A percentile compares a stretch with the other conserved stretches of the same genome.
Conservation (phyloP, 495 filamentous ascomycete species). For the Aspergillus homomorphus region DNA sequence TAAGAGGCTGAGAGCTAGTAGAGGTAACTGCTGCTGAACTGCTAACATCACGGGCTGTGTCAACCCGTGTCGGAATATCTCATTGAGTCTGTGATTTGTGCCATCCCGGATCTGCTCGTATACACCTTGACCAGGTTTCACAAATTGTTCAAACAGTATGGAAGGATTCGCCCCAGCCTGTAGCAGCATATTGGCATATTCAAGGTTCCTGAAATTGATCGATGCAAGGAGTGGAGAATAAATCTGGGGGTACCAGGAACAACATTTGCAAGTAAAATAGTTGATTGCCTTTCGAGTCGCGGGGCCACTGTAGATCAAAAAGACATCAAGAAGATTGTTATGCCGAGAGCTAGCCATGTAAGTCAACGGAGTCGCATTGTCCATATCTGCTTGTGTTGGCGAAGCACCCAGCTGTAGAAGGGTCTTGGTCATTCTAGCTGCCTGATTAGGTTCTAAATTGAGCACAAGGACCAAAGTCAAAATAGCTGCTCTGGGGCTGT, state of each 20-base stretch:
- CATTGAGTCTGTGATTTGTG: slow-evolving; percentile 38
- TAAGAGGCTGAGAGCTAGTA: slow-evolving; percentile 54
- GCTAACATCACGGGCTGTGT: slow-evolving; percentile 62
- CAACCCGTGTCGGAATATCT: slow-evolving; percentile 30
- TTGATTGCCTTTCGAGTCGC: slow-evolving; percentile 63
- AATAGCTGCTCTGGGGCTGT: slow-evolving; percentile 51
- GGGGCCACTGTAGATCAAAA: slow-evolving; percentile 57
- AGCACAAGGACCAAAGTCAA: slow-evolving; percentile 63
- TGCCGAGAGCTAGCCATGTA: slow-evolving; percentile 45
- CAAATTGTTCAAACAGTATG: slow-evolving; percentile 37
- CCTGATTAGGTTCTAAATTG: slow-evolving; percentile 51
- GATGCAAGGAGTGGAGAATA: slow-evolving; percentile 45
- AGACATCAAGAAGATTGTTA: slow-evolving; percentile 52
- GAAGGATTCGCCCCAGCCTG: slow-evolving; percentile 38
- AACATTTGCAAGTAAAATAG: slow-evolving; percentile 38
- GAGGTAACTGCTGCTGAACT: slow-evolving; percentile 45
- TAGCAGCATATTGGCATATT: slow-evolving; percentile 43
- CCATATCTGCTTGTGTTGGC: slow-evolving; percentile 64
- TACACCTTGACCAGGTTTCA: slow-evolving; percentile 32
- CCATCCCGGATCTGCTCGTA: slow-evolving; percentile 12
- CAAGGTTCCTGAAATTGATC: slow-evolving; percentile 32
- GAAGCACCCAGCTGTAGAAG: slow-evolving; percentile 71
- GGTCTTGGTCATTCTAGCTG: slow-evolving; percentile 54
- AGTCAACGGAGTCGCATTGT: slow-evolving; percentile 58
- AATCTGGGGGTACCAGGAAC: slow-evolving; percentile 13